Conservation (phyloP, 257 asterid genomes). For the Paulownia fortunei region DNA sequence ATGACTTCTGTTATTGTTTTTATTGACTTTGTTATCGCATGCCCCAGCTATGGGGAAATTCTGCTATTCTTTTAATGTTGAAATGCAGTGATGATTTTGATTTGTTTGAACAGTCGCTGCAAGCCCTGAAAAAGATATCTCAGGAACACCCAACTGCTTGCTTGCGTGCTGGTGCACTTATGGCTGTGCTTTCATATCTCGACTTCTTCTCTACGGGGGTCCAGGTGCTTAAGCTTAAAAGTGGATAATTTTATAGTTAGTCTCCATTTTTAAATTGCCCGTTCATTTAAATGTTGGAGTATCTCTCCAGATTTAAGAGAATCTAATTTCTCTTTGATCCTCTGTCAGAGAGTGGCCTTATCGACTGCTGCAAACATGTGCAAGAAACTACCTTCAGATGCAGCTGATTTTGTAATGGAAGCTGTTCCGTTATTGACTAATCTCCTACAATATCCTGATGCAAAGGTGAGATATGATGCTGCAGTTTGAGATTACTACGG, state of each 20-base stretch:
- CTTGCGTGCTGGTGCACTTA: constrained; percentile 87
- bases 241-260: constrained; percentile 18
- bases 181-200: constrained; percentile 92
- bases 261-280: background rate
- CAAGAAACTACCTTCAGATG: constrained; percentile 86
- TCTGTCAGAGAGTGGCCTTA: constrained; percentile 73
- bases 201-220: constrained; percentile 94
- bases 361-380: constrained; percentile 91
- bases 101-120: constrained; percentile 65
- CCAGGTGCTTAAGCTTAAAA: constrained; percentile 56
- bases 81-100: background rate
- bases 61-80: background rate
- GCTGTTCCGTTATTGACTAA: constrained; percentile 88
- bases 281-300: background rate
- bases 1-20: background rate
- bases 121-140: constrained; percentile 88
- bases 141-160: constrained; percentile 93
- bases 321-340: constrained; percentile 3
- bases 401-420: constrained; percentile 90
- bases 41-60: background rate
- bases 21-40: background rate
- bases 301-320: background rate
- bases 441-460: constrained; percentile 86
- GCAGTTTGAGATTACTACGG: background rate
- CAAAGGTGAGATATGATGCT: constrained; percentile 52